These are phyloP conservation scores for Fusarium nurragi DNA, from an alignment of 2,329 filamentous ascomycete species.

Conservation along the genomic window DNA sequence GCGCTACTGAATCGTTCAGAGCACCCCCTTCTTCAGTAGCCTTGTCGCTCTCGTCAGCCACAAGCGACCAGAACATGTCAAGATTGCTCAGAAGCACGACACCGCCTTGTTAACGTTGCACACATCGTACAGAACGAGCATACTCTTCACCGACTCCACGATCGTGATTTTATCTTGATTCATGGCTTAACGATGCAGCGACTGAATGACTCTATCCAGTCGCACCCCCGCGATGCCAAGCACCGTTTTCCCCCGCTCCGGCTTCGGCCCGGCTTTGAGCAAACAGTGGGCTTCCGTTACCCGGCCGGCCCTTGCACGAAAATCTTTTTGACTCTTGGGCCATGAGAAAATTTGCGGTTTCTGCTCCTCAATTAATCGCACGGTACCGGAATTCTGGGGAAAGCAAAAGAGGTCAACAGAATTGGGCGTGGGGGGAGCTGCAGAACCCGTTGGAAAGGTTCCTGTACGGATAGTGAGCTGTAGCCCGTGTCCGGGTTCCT, in stretches of 20 bases:
- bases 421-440: neutral
- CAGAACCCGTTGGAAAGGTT: constrained; percentile 12
- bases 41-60: constrained; percentile 32
- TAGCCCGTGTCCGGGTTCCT: constrained; percentile 12
- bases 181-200: neutral
- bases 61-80: constrained; percentile 13
- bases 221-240: constrained; percentile 27
- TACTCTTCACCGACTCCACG: constrained; percentile 13
- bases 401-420: constrained; percentile 6
- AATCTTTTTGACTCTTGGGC: neutral
- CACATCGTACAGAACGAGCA: neutral
- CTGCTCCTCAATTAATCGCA: constrained; percentile 27
- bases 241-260: constrained; percentile 23
- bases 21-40: constrained; percentile 9
- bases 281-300: constrained; percentile 26
- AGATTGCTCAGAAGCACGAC: constrained; percentile 12
- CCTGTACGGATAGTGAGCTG: neutral
- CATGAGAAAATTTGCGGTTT: constrained; percentile 3
- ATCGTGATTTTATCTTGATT: constrained; percentile 11
- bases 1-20: constrained; percentile 5
- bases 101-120: constrained; percentile 17
- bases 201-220: constrained; percentile 12
- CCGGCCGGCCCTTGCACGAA: constrained; percentile 25
- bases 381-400: constrained; percentile 31
- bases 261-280: constrained; percentile 33